A percentile compares a stretch with the other conserved stretches of the same genome.
Conservation (phyloP, 306 rosid genomes). For the Boehmeria nivea region DNA sequence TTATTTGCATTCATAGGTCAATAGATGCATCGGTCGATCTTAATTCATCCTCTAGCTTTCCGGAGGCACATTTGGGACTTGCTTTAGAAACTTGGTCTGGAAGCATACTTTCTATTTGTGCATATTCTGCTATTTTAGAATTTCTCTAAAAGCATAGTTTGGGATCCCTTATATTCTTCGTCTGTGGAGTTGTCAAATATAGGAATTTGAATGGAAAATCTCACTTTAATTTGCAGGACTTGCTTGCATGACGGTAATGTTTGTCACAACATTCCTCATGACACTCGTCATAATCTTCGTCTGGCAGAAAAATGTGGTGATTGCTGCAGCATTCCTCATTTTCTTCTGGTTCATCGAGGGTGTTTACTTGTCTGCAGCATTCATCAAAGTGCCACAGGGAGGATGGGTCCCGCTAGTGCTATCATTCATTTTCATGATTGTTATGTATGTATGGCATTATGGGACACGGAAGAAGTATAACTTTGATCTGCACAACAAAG, state of each 20-base stretch:
- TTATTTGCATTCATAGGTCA: no score
- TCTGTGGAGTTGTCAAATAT: no score
- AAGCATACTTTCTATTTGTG: no score
- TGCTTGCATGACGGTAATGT: constrained; percentile 79
- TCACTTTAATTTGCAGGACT: constrained; percentile 53
- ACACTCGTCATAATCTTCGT: constrained; percentile 60
- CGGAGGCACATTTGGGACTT: no score
- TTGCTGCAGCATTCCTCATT: constrained; percentile 47
- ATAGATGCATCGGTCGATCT: no score
- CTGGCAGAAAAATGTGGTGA: constrained; percentile 59
- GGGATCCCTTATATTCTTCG: no score
- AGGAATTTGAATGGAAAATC: not conserved
- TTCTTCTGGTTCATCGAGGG: constrained; percentile 81
- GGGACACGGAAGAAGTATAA: constrained; percentile 73
- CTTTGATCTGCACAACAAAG: constrained; percentile 76
- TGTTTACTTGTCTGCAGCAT: constrained; percentile 62
- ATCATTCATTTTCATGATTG: constrained; percentile 50
- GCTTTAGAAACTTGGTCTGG: no score
- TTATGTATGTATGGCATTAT: constrained; percentile 83
- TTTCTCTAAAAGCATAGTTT: no score
- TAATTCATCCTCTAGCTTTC: no score
- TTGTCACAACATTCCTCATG: constrained; percentile 75
- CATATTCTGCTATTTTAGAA: no score
- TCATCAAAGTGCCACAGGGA: constrained; percentile 82
- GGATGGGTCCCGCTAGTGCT: constrained; percentile 87